phyloP scores from a whole-genome alignment of 2,329 filamentous ascomycete species.

The Aureobasidium sp. region DNA sequence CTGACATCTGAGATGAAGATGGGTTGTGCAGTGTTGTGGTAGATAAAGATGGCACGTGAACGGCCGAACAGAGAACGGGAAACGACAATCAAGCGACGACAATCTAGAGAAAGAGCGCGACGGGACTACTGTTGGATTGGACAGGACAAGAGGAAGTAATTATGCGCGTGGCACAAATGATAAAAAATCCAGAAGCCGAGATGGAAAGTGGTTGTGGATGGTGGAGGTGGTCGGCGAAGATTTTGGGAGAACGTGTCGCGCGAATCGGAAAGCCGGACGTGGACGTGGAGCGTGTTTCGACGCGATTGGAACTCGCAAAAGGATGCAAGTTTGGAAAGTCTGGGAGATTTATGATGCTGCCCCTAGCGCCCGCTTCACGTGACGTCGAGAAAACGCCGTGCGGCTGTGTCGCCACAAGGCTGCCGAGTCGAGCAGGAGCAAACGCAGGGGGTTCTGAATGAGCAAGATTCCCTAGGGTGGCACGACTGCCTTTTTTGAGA shows the following conservation, averaged over 20 bases:
- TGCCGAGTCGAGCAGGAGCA: conserved; percentile 2
- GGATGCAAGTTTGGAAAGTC: conserved; percentile 8
- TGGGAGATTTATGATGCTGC: background rate
- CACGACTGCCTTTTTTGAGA: background rate
- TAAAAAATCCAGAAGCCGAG: conserved; percentile 3
- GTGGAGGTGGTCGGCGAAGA: background rate
- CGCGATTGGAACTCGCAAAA: conserved; percentile 11
- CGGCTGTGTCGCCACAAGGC: conserved; percentile 3
- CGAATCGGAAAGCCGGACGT: conserved; percentile 13
- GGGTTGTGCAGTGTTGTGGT: conserved; percentile 3
- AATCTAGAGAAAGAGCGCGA: conserved; percentile 7
- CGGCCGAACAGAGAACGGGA: conserved; percentile 2
- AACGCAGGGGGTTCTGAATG: conserved; percentile 3
- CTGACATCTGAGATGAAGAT: conserved; percentile 9
- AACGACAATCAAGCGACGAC: conserved; percentile 12
- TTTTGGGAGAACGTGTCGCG: conserved; percentile 3
- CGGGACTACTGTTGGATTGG: conserved; percentile 7
- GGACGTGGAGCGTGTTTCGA: conserved; percentile 12
- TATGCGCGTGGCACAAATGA: conserved; percentile 11
- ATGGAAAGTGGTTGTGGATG: background rate
- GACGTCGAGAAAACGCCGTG: background rate
- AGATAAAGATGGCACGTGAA: conserved; percentile 11
- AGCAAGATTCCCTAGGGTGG: background rate
- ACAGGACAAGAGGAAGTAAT: background rate
- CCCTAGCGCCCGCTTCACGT: background rate